These are phyloP conservation scores for Angomonas deanei DNA, from an alignment of 208 protist genomes.

Conservation along the genomic window DNA sequence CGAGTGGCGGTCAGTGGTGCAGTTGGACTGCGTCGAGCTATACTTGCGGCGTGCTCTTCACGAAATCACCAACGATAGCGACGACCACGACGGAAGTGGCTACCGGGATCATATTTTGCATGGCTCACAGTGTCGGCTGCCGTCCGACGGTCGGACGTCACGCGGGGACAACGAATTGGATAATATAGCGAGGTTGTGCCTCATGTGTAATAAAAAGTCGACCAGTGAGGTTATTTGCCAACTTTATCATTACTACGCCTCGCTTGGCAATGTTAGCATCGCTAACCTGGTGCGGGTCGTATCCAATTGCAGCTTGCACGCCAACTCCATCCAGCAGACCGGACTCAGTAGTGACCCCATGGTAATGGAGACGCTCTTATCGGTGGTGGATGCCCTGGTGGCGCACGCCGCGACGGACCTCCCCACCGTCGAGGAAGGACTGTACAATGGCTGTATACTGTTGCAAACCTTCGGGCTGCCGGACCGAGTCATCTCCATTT, in stretches of 20 bases:
- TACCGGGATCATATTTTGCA: background rate
- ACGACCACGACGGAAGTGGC: background rate
- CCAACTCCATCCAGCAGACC: slow-evolving; percentile 15
- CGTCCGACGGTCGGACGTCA: background rate
- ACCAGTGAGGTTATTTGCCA: slow-evolving; percentile 15
- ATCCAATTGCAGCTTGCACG: slow-evolving; percentile 53
- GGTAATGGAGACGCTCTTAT: background rate
- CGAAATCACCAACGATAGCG: background rate
- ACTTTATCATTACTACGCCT: slow-evolving; percentile 26
- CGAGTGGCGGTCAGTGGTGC: background rate
- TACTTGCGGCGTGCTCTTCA: background rate
- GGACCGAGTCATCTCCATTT: slow-evolving; percentile 32
- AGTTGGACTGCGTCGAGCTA: background rate
- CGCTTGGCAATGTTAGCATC: slow-evolving; percentile 14
- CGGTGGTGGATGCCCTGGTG: slow-evolving; percentile 6
- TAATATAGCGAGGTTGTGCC: slow-evolving; percentile 25
- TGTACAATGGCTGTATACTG: slow-evolving; percentile 54
- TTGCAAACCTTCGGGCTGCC: slow-evolving; percentile 37
- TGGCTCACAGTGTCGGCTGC: background rate
- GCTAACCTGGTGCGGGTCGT: slow-evolving; percentile 64
- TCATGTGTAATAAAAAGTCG: slow-evolving; percentile 26
- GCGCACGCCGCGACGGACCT: slow-evolving; percentile 30
- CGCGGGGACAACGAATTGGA: background rate
- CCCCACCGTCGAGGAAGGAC: slow-evolving; percentile 45
- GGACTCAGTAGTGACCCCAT: slow-evolving; percentile 9